Base-by-base conservation (phyloP, 1,284 basidiomycete genomes). In the Cryptococcus maquisensis region DNA sequence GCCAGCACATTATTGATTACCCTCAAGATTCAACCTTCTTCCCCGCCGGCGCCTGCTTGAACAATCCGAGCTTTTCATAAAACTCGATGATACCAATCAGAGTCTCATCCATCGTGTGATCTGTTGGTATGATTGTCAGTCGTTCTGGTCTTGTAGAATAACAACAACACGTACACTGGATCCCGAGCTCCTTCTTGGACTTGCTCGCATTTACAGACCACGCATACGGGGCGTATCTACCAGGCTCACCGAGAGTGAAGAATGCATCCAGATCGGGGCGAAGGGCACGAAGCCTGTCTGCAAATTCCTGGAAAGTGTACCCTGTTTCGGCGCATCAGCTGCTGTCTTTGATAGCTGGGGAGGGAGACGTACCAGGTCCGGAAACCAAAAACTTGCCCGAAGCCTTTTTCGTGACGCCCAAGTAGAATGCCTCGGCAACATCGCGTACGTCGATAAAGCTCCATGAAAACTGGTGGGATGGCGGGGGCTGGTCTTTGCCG, bases 241-340 rank as follows among this genome's bases (percentile, higher is more conserved):
- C 57, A 13, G 60, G 56, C 37, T 57, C 52, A 8, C 62, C 63
- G 13, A 61, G 46, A 3, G 63, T 56, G 40, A 67, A 56, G n/a
- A 51, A 49, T 6, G 59, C 52, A 37, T 63, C 65, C 38, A 67
- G 43, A n/a, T 68, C 61, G 4, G 68, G 66, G 51, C 54, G 55
- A 8, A 54, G 44, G 35, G 55, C 43, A n/a, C 62, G 49, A 12
- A 61, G 52, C 3, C 37, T 42, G 26, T 65, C 56, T 55, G 61
- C 66, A 10, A 68, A 51, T 28, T 39, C 32, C 44, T 70, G 64
- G 47, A 51, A 59, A 46, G 62, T 61, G 49, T 49, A 68, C n/a
- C 16, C 44, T 56, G 41, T 15, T 10, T n/a, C n/a, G n/a, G 20
- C 26, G 5, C 26, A 28, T 28, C 26, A 28, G 26, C 9, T 28